Base-by-base conservation (phyloP, 495 filamentous ascomycete genomes). In the Cercophora newfieldiana region DNA sequence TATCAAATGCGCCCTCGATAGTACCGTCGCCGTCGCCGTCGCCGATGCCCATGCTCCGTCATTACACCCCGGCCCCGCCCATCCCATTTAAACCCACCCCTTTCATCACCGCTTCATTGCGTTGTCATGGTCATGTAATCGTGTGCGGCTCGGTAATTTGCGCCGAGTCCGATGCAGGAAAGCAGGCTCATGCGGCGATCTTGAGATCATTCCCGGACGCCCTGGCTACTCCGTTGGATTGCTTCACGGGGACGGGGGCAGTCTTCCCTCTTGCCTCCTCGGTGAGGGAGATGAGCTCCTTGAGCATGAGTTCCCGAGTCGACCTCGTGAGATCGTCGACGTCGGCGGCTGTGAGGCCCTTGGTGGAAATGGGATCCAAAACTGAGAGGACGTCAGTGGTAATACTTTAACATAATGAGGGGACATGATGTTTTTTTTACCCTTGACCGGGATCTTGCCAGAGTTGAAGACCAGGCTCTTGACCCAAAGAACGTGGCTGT, bases 311-410 rank as follows among this genome's bases (percentile, higher is more conserved):
- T 18, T 93, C 89, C 44, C 89, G 84, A 2, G 89, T 92, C 10
- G 80, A 82, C 59, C 82, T 81, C n/a, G 89, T 85, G 31, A 99
- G 81, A 26, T 85, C 82, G 69, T 97, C 92, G 25, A 97, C 94
- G 75, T 99, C 94, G 48, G 86, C 88, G 24, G 89, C 33, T 22
- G 86, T 92, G 65, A 97, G 80, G 31, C 89, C 86, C 56, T 83
- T 82, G n/a, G 95, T 99, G 22, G 85, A 80, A 67, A 99, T 95
- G 1, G 95, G 92, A 68, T 91, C 87, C 31, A 99, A 81, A 22
- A 97, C 91, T 90, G n/a, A 51, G 54, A 59, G 1, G 16, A 63
- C 49, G 29, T n/a, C 26, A 22, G 1, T 24, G 25, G 26, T 25
- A 30, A 29, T 8, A 8, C 21, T 21, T 37, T 8, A 1, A 16